Conservation (phyloP, 805 yeast genomes). For the Kluyveromyces starmeri region DNA sequence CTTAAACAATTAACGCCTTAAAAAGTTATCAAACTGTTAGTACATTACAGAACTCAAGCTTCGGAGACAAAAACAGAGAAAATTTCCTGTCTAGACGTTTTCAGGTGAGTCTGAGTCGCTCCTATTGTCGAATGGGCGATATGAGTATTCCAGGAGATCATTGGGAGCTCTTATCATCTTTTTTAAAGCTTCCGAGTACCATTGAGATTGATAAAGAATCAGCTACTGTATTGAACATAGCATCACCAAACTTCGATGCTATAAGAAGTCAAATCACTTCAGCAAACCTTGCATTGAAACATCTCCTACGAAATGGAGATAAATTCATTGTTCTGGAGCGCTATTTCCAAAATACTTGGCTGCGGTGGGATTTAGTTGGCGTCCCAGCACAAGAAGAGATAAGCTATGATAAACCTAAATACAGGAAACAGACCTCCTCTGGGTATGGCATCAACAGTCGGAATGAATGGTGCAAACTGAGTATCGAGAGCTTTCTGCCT, state of each 20-base stretch:
- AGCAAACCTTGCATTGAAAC: constrained; percentile 1
- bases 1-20: too few species aligned
- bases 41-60: too few species aligned
- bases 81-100: too few species aligned
- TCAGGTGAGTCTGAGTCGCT: too few species aligned
- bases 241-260: background rate
- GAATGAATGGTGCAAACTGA: constrained; percentile 4
- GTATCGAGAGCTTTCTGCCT: constrained; percentile 4
- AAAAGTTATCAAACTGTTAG: too few species aligned
- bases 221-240: background rate
- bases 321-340: background rate
- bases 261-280: background rate
- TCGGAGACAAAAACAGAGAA: too few species aligned
- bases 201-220: background rate
- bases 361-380: constrained; percentile 1
- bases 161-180: constrained; percentile 1
- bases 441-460: background rate
- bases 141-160: background rate
- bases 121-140: too few species aligned
- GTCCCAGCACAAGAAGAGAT: background rate
- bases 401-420: constrained; percentile 3
- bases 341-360: constrained; percentile 3
- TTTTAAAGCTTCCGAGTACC: constrained; percentile 1
- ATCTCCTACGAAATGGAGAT: constrained; percentile 1
- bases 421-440: background rate